Base-by-base conservation (phyloP, 257 asterid genomes). In the Nicotiana knightiana region DNA sequence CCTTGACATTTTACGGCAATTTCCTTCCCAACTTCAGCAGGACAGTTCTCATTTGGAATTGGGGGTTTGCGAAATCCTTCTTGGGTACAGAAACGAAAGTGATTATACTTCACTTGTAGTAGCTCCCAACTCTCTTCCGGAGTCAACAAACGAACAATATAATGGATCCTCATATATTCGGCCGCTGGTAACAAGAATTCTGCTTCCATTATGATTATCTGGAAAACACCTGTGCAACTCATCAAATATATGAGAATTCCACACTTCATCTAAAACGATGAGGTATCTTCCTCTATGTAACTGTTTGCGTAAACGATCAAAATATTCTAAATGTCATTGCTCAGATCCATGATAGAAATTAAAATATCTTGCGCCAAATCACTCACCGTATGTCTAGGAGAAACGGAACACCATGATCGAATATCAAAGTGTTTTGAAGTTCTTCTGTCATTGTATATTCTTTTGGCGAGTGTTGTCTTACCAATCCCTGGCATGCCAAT, bases 211-310 rank as follows among this genome's bases (percentile, higher is more conserved):
- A 1, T 65, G n/a, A 7, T 84, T 67, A 39, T 85, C 80, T 1
- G 89, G 83, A 61, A 89, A 62, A 32, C 73, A 58, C 21, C 1
- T 3, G 30, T 46, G 81, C 37, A 85, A 6, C 4, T 28, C 35
- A 21, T 84, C 9, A 81, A 77, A 75, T 3, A 12, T 81, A 3
- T 15, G 2, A 13, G 43, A 62, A 9, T 67, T 78, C 93, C 90
- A 88, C 5, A 88, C 73, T 12, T 87, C 91, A 61, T 90, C 91
- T 59, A 88, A 5, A 5, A 88, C 81, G 28, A 88, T 84, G 51
- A 89, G 83, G 51, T 86, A 90, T 53, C 80, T 84, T 17, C 26
- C 59, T 8, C 84, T 84, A 30, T 67, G 48, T 21, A 90, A 35
- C 7, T 58, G 48, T 78, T 63, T 59, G 58, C 76, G 33, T 11